Evolutionary conservation across 139 green algal species (phyloP), one percentile per base, ranked within the genome.

Genomic region (Asterochloris sp.): DNA sequence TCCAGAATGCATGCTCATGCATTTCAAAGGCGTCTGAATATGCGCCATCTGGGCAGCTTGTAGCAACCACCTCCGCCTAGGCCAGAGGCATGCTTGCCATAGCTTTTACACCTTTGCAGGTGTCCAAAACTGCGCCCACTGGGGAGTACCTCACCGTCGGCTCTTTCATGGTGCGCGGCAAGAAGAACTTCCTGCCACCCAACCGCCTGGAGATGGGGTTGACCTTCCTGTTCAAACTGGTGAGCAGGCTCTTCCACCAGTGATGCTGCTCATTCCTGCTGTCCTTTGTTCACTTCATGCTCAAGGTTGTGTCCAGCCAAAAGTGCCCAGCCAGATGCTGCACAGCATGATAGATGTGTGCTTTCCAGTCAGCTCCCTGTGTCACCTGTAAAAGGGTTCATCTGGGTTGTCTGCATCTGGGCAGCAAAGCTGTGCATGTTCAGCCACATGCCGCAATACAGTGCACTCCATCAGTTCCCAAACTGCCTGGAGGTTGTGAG

Each of bases 151-250:
- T 99, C 11, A 85, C 90, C 28, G 96, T 93, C 0, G 96, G 96
- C 16, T 91, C 83, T 73, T 98, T 99, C 91, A 97, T 99, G 93
- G 90, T 99, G 29, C 87, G 94, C 11, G 96, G 96, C 19, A 90
- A 86, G 67, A 99, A 99, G 92, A 98, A 99, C 87, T 99, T 96
- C 90, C 92, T 99, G 75, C 97, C 96, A 12, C 96, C 96, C 0
- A 90, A 92, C 81, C 93, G 89, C 14, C 92, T 99, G 38, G 89
- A 98, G 12, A 95, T 99, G 89, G 97, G 97, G 24, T 95, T 98
- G 67, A 93, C 89, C 19, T 96, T 96, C 82, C 80, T 99, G 83
- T 92, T 92, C 79, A 83, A 85, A 1, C 85, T 93, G 84, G 82
- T 83, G 12, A 47, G 82, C 26, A 8, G 12, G 12, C 1, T 74